Conservation (phyloP, 768 basidiomycete species). For the Suillus weaverae region DNA sequence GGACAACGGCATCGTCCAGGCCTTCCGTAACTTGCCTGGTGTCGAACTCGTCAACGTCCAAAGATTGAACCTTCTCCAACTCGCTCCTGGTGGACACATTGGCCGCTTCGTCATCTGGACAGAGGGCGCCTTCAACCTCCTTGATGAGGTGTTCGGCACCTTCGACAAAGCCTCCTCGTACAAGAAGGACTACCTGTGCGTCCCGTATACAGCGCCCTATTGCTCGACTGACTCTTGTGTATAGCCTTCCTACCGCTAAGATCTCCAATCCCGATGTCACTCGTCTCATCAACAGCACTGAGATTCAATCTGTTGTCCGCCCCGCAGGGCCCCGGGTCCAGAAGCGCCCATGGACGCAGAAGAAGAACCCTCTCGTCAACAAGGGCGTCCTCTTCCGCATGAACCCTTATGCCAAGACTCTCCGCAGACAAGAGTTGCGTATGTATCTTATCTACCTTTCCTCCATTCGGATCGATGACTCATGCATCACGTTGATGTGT, state of each 20-base stretch:
- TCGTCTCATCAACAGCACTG: conserved; percentile 95
- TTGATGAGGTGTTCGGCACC: conserved; percentile 96
- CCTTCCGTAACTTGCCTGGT: conserved; percentile 98
- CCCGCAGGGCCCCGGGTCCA: conserved; percentile 80
- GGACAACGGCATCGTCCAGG: conserved; percentile 96
- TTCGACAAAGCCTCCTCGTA: conserved; percentile 80
- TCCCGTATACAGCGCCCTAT: conserved; percentile 11
- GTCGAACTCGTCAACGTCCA: conserved; percentile 96
- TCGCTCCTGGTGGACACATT: conserved; percentile 98
- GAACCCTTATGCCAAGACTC: conserved; percentile 97
- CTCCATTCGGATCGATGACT: background rate
- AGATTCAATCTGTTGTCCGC: conserved; percentile 96
- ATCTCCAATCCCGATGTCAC: conserved; percentile 97
- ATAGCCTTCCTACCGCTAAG: conserved; percentile 91
- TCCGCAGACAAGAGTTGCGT: conserved; percentile 88
- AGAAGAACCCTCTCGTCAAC: conserved; percentile 98
- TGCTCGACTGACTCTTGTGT: background rate
- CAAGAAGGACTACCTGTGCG: conserved; percentile 90
- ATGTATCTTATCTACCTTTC: conserved; percentile 35
- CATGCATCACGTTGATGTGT: conserved; percentile 10
- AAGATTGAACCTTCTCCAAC: conserved; percentile 94
- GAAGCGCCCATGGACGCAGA: conserved; percentile 97
- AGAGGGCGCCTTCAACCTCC: conserved; percentile 85
- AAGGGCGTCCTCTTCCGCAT: conserved; percentile 93
- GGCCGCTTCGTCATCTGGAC: conserved; percentile 99